A percentile compares a stretch with the other conserved stretches of the same genome.
These are phyloP conservation scores for Hortaea werneckii DNA, from an alignment of 2,329 filamentous ascomycete species.

Conservation along the genomic window DNA sequence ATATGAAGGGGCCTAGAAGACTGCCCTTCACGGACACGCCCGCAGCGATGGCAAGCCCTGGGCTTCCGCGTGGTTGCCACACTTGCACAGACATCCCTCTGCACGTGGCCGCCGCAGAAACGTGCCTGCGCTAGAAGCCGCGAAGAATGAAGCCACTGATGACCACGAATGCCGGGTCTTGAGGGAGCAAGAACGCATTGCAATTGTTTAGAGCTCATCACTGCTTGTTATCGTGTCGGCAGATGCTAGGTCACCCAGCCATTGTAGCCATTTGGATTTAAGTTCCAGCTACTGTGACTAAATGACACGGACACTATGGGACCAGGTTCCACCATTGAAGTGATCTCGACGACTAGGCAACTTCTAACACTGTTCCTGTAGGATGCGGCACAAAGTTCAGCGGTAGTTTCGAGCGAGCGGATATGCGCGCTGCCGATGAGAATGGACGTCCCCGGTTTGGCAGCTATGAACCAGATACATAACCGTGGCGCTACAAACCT, in stretches of 20 bases:
- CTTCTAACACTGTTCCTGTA: no score
- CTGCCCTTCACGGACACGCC: background rate
- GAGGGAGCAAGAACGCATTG: no score
- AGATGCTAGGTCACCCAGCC: background rate
- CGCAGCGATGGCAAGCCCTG: background rate
- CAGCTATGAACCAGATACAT: background rate
- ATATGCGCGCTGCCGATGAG: no score
- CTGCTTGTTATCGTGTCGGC: background rate
- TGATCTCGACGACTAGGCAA: no score
- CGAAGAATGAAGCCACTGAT: background rate
- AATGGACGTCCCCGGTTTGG: no score
- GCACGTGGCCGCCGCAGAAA: background rate
- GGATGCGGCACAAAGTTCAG: no score
- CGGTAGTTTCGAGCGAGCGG: no score
- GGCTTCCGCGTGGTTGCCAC: background rate
- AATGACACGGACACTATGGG: no score
- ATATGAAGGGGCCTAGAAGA: background rate
- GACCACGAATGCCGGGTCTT: no score
- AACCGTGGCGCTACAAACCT: background rate
- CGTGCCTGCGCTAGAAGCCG: background rate
- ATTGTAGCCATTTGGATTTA: background rate
- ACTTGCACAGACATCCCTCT: background rate
- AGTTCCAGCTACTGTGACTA: background rate
- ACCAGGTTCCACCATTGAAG: no score
- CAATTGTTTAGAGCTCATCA: background rate